These are phyloP conservation scores for Ceriops zippeliana DNA, from an alignment of 345 rosid species.

Conservation along the genomic window DNA sequence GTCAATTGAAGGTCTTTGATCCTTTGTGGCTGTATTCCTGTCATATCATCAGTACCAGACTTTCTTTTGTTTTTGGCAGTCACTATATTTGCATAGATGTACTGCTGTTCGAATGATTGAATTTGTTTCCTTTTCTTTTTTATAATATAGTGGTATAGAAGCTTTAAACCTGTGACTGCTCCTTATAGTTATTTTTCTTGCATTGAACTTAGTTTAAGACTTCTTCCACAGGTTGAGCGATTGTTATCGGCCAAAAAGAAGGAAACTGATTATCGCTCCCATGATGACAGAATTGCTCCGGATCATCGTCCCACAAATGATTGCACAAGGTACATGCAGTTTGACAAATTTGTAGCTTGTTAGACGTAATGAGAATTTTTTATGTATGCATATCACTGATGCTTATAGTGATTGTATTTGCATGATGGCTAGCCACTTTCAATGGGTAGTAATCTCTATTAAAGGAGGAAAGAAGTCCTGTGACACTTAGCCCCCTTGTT, in stretches of 20 bases:
- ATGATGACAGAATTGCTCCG: slow-evolving; percentile 89
- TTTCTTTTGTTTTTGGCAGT: background rate
- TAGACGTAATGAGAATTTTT: too few species aligned
- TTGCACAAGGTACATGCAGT: slow-evolving; percentile 63
- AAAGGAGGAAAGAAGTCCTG: too few species aligned
- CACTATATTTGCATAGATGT: too few species aligned
- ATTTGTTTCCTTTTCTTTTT: background rate
- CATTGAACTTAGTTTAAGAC: slow-evolving; percentile 11
- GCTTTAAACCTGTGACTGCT: background rate
- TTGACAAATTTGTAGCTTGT: background rate
- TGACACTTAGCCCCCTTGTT: too few species aligned
- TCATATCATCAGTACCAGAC: background rate
- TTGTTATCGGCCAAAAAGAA: slow-evolving; percentile 89
- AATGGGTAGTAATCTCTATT: too few species aligned
- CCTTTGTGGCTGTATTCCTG: background rate
- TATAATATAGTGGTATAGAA: too few species aligned
- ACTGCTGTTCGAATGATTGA: background rate
- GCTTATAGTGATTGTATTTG: background rate
- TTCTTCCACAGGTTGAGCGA: slow-evolving; percentile 27
- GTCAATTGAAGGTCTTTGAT: background rate
- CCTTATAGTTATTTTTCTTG: background rate
- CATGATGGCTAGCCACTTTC: slow-evolving; percentile 1
- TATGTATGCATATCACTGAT: too few species aligned
- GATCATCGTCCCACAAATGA: slow-evolving; percentile 99
- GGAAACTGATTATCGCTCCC: slow-evolving; percentile 84